phyloP scores from a whole-genome alignment of 768 basidiomycete species.

The Rhizopogon sp. region DNA sequence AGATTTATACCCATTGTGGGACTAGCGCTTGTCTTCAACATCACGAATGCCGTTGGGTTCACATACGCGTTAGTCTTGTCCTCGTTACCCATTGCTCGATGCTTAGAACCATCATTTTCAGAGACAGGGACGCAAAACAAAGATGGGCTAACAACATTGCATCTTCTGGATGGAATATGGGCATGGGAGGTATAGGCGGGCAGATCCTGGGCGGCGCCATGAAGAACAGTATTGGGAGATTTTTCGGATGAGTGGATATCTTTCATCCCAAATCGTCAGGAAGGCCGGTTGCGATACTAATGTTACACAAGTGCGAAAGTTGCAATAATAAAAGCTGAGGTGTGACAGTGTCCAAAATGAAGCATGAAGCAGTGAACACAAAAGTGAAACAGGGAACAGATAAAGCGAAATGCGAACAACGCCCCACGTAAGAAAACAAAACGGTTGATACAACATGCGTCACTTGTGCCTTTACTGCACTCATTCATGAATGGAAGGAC shows the following conservation, averaged over 20 bases:
- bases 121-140: conserved; percentile 90
- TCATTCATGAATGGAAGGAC: conserved; percentile 6
- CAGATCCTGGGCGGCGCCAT: conserved; percentile 80
- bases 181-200: conserved; percentile 79
- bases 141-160: conserved; percentile 80
- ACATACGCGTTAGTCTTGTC: conserved; percentile 74
- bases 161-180: conserved; percentile 65
- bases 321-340: conserved; percentile 13
- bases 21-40: conserved; percentile 93
- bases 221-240: conserved; percentile 71
- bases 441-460: conserved; percentile 1
- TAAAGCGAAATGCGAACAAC: conserved; percentile 15
- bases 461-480: conserved; percentile 4
- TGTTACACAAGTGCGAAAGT: conserved; percentile 28
- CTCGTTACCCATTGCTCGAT: background rate
- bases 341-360: conserved; percentile 7
- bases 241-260: conserved; percentile 48
- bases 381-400: conserved; percentile 17
- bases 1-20: conserved; percentile 94
- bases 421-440: conserved; percentile 8
- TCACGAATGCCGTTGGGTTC: conserved; percentile 94
- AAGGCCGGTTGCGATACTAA: conserved; percentile 13
- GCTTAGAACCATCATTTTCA: conserved; percentile 23
- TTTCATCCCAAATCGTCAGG: conserved; percentile 2
- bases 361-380: conserved; percentile 18